Base-by-base conservation (phyloP, 306 rosid genomes). In the Astragalus glycyphyllos region DNA sequence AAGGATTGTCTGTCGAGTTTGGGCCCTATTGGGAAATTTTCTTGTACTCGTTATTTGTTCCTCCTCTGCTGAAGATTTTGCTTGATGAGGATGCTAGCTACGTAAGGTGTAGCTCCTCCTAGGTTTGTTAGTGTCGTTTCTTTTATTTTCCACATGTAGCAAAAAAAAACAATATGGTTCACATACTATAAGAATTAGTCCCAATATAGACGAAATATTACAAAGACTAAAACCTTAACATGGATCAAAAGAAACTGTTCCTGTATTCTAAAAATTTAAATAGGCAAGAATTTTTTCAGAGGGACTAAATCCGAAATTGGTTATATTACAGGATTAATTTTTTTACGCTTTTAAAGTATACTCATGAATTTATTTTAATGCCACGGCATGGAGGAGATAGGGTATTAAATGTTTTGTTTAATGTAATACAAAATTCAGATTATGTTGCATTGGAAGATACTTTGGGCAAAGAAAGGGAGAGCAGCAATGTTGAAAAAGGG, bases 351-450 rank as follows among this genome's bases (percentile, higher is more conserved):
- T 20, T 44, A 23, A 68, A 59, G 7, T 61, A 61, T 64, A 40
- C 12, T 45, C 0, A 14, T 15, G 49, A 66, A 34, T 49, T 49
- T 71, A 12, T 57, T 70, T 70, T 48, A 31, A 47, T 70, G 65
- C 35, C 58, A 8, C 48, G 41, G 10, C 17, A 2, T 51, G 41
- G 11, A 40, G 58, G 56, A 46, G 58, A 37, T 68, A 42, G 17
- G n/a, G 13, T 11, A 44, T 26, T 67, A 54, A 29, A 49, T 55
- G 41, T 64, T 32, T 69, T 14, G 4, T 49, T 56, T 71, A 68
- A 67, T 55, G 57, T 57, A 23, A 44, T 46, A 11, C 49, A 8
- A 14, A 55, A 58, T 58, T 20, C 76, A 90, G 92, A 88, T 77
- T 73, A 26, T 54, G 62, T 42, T 75, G 77, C 79, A 4, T 14